phyloP scores from a whole-genome alignment of 495 filamentous ascomycete genomes.

The Hypoxylon perforatum region DNA sequence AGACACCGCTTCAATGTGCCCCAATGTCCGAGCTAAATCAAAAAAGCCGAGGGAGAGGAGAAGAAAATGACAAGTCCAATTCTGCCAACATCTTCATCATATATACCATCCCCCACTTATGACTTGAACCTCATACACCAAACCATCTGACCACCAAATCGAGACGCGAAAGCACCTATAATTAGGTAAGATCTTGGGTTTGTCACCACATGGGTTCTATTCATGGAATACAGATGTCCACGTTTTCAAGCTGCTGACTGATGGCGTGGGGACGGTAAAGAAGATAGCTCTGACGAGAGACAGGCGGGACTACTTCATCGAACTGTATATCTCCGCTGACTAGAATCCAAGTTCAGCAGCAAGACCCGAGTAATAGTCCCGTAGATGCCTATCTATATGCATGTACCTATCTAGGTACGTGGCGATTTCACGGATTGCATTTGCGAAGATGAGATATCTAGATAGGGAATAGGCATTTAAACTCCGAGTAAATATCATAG shows the following conservation, averaged over 20 bases:
- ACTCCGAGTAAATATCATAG: too few species aligned
- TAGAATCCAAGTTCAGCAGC: background rate
- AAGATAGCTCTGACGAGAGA: constrained; percentile 25
- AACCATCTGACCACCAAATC: background rate
- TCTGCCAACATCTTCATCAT: background rate
- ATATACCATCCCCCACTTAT: background rate
- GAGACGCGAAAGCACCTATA: background rate
- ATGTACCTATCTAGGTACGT: background rate
- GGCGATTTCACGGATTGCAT: too few species aligned
- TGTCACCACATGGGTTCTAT: constrained; percentile 21
- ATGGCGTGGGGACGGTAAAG: constrained; percentile 3
- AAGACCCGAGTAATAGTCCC: background rate
- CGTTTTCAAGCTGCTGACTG: constrained; percentile 21
- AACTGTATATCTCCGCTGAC: background rate
- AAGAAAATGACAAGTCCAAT: too few species aligned
- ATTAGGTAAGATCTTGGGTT: constrained; percentile 2
- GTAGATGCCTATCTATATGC: background rate
- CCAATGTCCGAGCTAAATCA: too few species aligned
- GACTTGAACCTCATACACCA: too few species aligned
- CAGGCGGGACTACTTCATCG: constrained; percentile 2
- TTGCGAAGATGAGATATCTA: too few species aligned
- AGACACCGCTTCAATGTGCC: too few species aligned
- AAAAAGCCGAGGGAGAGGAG: too few species aligned
- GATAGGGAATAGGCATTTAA: too few species aligned
- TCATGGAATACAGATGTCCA: background rate